phyloP scores from a whole-genome alignment of 805 yeast species.

The Saccharomycopsis sp. region DNA sequence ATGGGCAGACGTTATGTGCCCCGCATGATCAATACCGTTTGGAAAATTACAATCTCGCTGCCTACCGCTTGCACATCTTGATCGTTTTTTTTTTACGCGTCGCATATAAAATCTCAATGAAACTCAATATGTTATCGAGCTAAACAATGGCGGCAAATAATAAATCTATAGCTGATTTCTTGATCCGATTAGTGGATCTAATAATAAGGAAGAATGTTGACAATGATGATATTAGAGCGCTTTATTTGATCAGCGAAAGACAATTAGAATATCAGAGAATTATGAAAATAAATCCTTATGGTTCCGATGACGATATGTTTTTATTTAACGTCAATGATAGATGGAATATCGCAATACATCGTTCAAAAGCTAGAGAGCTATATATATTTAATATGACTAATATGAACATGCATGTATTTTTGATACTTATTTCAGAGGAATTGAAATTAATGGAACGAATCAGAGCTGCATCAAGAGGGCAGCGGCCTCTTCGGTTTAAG shows the following conservation, averaged over 20 bases:
- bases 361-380: neutral
- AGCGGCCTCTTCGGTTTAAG: neutral
- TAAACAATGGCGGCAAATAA: no score
- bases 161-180: constrained; percentile 8
- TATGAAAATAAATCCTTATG: constrained; percentile 5
- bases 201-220: constrained; percentile 2
- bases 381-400: constrained; percentile 3
- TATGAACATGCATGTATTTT: constrained; percentile 1
- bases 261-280: constrained; percentile 1
- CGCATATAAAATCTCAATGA: no score
- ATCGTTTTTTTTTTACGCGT: no score
- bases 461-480: neutral
- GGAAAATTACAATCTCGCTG: no score
- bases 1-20: no score
- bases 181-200: constrained; percentile 1
- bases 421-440: neutral
- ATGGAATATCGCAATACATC: constrained; percentile 5
- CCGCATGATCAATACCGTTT: no score
- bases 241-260: constrained; percentile 3
- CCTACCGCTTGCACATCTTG: no score
- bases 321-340: constrained; percentile 4
- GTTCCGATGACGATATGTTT: constrained; percentile 1
- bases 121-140: no score
- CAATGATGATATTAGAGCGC: constrained; percentile 2
- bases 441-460: neutral